Evolutionary conservation across 2,329 filamentous ascomycete species (phyloP).

Genomic region (Alternaria viburni): DNA sequence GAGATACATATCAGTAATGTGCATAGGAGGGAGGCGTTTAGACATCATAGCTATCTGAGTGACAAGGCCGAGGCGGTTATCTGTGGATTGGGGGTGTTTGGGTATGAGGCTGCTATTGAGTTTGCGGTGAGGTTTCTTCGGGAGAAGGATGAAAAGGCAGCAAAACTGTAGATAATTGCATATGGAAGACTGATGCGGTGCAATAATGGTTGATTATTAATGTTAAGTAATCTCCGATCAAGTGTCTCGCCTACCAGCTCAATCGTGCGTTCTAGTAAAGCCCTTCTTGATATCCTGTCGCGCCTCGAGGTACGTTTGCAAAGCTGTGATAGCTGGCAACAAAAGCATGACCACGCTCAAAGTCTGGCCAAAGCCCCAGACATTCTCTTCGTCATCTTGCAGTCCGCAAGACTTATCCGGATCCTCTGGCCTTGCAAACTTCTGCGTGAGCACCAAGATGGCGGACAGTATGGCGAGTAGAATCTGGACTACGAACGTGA

Average conservation of each 20-base stretch:
- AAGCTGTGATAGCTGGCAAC: conserved; percentile 32
- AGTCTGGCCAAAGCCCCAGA: conserved; percentile 42
- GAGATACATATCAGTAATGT: conserved; percentile 81
- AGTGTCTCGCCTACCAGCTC: neutral
- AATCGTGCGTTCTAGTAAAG: neutral
- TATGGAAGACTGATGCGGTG: neutral
- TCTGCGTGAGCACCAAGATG: conserved; percentile 34
- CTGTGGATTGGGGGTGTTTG: conserved; percentile 65
- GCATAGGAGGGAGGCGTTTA: conserved; percentile 71
- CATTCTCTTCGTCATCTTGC: conserved; percentile 32
- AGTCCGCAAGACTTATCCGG: conserved; percentile 27
- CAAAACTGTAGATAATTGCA: neutral
- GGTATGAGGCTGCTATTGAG: conserved; percentile 55
- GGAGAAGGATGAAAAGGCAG: neutral
- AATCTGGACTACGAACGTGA: conserved; percentile 36
- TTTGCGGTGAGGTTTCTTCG: conserved; percentile 46
- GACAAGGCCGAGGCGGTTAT: conserved; percentile 79
- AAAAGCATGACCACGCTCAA: conserved; percentile 39
- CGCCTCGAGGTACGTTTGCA: conserved; percentile 37
- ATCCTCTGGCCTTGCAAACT: conserved; percentile 33
- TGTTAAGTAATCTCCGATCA: neutral
- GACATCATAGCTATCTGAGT: conserved; percentile 73
- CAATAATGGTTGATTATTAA: neutral
- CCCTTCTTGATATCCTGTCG: conserved; percentile 28
- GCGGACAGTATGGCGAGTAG: conserved; percentile 30